phyloP scores from a whole-genome alignment of 768 basidiomycete genomes.

The Royoungia palumana region DNA sequence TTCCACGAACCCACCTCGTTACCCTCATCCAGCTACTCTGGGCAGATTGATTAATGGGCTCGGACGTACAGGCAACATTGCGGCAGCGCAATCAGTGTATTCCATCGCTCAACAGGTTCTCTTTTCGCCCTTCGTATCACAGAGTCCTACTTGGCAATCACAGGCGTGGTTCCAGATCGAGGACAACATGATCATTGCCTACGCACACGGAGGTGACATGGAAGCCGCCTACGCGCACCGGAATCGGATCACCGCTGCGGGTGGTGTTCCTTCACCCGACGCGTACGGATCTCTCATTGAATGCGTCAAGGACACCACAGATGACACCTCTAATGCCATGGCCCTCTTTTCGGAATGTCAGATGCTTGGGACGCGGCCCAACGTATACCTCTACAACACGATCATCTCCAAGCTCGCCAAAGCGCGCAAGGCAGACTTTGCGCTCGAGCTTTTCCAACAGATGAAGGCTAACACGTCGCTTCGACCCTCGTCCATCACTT shows the following conservation, averaged over 20 bases:
- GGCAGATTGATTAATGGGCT: slow-evolving; percentile 64
- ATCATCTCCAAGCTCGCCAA: slow-evolving; percentile 94
- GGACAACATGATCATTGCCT: slow-evolving; percentile 84
- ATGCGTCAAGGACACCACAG: slow-evolving; percentile 89
- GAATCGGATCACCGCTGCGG: slow-evolving; percentile 68
- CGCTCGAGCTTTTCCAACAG: slow-evolving; percentile 80
- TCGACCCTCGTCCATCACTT: slow-evolving; percentile 81
- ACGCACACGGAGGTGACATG: slow-evolving; percentile 77
- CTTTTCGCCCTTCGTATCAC: slow-evolving; percentile 35
- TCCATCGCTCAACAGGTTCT: slow-evolving; percentile 62
- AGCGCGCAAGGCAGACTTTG: slow-evolving; percentile 89
- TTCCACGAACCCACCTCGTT: slow-evolving; percentile 34
- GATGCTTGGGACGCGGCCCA: slow-evolving; percentile 64
- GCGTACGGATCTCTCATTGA: slow-evolving; percentile 91
- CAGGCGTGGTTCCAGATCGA: slow-evolving; percentile 75
- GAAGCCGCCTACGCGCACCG: slow-evolving; percentile 82
- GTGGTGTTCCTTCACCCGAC: slow-evolving; percentile 78
- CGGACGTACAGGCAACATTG: slow-evolving; percentile 58
- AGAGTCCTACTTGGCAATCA: slow-evolving; percentile 46
- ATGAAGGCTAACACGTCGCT: slow-evolving; percentile 67
- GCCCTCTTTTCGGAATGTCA: slow-evolving; percentile 79
- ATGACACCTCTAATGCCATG: slow-evolving; percentile 87
- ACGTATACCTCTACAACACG: slow-evolving; percentile 92
- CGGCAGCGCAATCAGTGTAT: slow-evolving; percentile 67
- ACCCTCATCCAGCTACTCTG: slow-evolving; percentile 51